A percentile compares a stretch with the other conserved stretches of the same genome.
These are phyloP conservation scores for Plasmodiophora brassicae DNA, from an alignment of 208 protist species.

Conservation along the genomic window DNA sequence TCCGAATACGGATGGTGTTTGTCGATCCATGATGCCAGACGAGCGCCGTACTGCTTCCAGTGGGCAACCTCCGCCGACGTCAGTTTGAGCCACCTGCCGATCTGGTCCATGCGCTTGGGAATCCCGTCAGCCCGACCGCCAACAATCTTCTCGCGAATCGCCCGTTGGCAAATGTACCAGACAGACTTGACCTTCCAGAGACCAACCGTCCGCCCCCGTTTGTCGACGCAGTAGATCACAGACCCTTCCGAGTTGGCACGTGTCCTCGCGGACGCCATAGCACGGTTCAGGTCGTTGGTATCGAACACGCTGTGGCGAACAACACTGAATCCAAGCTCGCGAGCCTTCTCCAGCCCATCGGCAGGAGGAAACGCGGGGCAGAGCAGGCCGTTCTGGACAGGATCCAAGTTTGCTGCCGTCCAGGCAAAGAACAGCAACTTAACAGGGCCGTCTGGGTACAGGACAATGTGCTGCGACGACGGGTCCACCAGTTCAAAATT, in stretches of 20 bases:
- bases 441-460: neutral
- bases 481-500: slow-evolving; percentile 20
- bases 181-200: slow-evolving; percentile 15
- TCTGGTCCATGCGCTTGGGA: neutral
- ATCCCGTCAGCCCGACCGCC: neutral
- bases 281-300: neutral
- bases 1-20: too few species aligned
- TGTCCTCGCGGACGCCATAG: neutral
- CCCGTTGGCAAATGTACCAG: too few species aligned
- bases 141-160: too few species aligned
- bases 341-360: neutral
- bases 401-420: neutral
- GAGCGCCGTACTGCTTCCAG: too few species aligned
- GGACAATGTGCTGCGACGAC: neutral
- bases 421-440: neutral
- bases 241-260: slow-evolving; percentile 16
- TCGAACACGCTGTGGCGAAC: neutral
- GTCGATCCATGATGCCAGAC: too few species aligned
- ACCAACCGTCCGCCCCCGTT: neutral
- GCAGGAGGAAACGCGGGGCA: neutral
- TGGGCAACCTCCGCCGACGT: neutral
- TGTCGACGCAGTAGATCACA: neutral
- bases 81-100: neutral
- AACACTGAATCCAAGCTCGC: neutral
- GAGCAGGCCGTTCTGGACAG: neutral